These are phyloP conservation scores for Fusarium dlaminii DNA, from an alignment of 2,329 filamentous ascomycete species.

Conservation along the genomic window DNA sequence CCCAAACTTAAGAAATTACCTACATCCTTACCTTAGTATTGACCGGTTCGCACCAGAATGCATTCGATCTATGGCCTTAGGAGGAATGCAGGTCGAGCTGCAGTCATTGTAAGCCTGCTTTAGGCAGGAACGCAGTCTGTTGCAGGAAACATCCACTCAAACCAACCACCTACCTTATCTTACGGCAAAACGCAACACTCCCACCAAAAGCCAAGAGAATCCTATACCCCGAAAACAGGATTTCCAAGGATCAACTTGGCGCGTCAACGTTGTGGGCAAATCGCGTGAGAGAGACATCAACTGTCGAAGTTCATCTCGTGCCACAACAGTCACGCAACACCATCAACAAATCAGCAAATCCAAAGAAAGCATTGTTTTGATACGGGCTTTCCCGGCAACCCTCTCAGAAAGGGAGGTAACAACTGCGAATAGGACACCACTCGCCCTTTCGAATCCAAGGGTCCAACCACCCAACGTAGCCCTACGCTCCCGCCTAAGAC, in stretches of 20 bases:
- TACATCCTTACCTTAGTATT: background rate
- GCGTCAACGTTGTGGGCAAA: background rate
- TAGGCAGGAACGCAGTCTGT: background rate
- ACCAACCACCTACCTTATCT: background rate
- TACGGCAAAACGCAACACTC: background rate
- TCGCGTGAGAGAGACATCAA: background rate
- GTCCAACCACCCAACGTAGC: constrained; percentile 20
- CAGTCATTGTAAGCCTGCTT: background rate
- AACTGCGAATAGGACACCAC: background rate
- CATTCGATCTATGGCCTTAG: background rate
- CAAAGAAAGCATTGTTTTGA: background rate
- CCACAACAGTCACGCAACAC: constrained; percentile 13
- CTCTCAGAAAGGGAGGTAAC: constrained; percentile 5
- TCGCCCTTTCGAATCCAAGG: constrained; percentile 11
- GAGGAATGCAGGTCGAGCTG: background rate
- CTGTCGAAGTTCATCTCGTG: background rate
- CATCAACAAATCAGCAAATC: constrained; percentile 6
- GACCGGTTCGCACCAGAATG: background rate
- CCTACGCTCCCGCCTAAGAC: background rate
- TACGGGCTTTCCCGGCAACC: constrained; percentile 17
- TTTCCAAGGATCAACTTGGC: background rate
- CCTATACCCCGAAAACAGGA: background rate
- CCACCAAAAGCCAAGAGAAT: background rate
- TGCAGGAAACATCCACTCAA: background rate
- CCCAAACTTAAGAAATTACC: background rate